phyloP scores from a whole-genome alignment of 2,329 filamentous ascomycete genomes.

The Raffaelea deltoideospora region DNA sequence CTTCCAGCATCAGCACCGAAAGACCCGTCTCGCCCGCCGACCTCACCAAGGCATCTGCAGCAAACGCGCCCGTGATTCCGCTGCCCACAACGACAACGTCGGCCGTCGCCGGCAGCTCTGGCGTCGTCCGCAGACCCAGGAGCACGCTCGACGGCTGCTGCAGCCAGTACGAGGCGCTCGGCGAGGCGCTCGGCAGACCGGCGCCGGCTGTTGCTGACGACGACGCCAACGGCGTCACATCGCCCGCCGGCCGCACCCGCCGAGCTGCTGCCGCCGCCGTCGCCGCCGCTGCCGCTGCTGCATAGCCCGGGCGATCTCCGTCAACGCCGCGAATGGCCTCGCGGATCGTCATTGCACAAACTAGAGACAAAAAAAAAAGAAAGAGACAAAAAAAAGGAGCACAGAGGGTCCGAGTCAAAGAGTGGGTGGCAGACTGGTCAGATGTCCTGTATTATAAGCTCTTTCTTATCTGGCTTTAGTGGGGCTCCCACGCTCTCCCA shows the following conservation, averaged over 20 bases:
- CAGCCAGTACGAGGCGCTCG: conserved; percentile 61
- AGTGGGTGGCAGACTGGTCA: too few species aligned
- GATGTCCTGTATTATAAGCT: too few species aligned
- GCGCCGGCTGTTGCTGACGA: conserved; percentile 12
- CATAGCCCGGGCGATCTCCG: background rate
- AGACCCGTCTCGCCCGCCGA: conserved; percentile 21
- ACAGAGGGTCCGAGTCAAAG: too few species aligned
- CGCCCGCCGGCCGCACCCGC: too few species aligned
- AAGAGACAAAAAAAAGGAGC: background rate
- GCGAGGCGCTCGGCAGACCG: conserved; percentile 43
- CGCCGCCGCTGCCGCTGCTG: background rate
- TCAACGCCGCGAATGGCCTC: conserved; percentile 16
- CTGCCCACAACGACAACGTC: conserved; percentile 61
- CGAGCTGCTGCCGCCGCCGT: too few species aligned
- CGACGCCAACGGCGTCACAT: background rate
- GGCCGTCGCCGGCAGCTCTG: conserved; percentile 41
- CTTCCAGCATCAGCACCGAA: conserved; percentile 59
- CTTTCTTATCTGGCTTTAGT: too few species aligned
- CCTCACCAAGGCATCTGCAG: conserved; percentile 49
- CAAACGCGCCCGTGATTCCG: conserved; percentile 63
- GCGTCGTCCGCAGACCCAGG: conserved; percentile 52
- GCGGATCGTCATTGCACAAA: conserved; percentile 9
- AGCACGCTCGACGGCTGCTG: conserved; percentile 48
- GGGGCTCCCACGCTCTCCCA: too few species aligned
- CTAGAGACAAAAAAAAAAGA: background rate